Evolutionary conservation across 1,284 basidiomycete species (phyloP).

Genomic region (Tilletia indica): DNA sequence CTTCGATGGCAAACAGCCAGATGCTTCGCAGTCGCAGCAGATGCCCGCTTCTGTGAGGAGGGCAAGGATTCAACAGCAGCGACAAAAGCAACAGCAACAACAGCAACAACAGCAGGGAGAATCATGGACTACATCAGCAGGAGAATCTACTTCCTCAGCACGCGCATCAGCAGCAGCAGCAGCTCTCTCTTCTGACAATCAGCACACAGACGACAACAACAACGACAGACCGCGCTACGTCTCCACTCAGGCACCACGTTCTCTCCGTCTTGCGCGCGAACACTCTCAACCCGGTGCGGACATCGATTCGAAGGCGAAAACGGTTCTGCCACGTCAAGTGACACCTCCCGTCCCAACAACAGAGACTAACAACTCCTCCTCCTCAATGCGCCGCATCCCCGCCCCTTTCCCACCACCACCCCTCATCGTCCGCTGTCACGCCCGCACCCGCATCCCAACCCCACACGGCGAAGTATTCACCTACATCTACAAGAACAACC

Average conservation of each 20-base stretch:
- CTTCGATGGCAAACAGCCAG: conserved; percentile 30
- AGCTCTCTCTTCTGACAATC: too few species aligned
- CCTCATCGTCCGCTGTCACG: conserved; percentile 75
- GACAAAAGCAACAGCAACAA: neutral
- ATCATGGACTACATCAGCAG: too few species aligned
- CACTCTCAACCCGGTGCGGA: too few species aligned
- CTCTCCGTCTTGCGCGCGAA: neutral
- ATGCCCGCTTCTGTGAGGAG: conserved; percentile 31
- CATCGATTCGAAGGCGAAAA: neutral
- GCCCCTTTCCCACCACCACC: conserved; percentile 32
- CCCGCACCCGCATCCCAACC: conserved; percentile 92
- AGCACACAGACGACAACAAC: too few species aligned
- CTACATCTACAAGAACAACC: conserved; percentile 85
- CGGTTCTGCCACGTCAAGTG: neutral
- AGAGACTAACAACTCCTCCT: neutral
- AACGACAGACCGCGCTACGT: neutral
- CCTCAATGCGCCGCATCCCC: neutral
- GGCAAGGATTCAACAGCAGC: conserved; percentile 4
- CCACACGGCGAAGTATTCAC: conserved; percentile 91
- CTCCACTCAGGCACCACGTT: conserved; percentile 1
- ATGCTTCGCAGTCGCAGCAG: conserved; percentile 33
- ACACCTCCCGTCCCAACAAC: neutral
- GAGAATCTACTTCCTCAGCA: too few species aligned
- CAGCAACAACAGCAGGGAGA: neutral
- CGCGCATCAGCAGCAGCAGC: too few species aligned